These are phyloP conservation scores for Lactifluus piperatus DNA, from an alignment of 768 basidiomycete species.

Conservation along the genomic window DNA sequence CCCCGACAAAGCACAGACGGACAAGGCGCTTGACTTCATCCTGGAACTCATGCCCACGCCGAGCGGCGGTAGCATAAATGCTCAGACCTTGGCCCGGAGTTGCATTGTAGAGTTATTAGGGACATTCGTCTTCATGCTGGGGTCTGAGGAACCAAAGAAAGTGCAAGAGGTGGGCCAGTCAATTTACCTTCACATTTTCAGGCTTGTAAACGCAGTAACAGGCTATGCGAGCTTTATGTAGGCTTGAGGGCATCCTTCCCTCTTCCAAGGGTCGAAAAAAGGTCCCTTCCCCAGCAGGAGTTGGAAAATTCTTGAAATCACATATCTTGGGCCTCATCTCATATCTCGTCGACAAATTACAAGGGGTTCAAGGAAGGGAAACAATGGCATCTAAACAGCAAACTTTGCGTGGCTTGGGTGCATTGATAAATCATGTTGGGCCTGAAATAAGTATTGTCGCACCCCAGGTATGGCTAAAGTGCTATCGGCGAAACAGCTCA, in stretches of 20 bases:
- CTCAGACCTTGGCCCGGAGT: conserved; percentile 51
- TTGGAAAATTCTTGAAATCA: conserved; percentile 56
- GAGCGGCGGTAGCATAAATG: conserved; percentile 29
- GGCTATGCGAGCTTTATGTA: conserved; percentile 38
- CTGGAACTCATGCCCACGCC: conserved; percentile 46
- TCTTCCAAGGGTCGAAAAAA: conserved; percentile 25
- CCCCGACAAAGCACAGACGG: conserved; percentile 43
- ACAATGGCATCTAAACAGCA: conserved; percentile 57
- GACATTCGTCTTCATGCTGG: conserved; percentile 69
- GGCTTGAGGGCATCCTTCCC: conserved; percentile 30
- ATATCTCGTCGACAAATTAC: conserved; percentile 76
- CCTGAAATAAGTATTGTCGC: conserved; percentile 64
- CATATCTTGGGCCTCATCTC: conserved; percentile 83
- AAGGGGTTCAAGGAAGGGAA: conserved; percentile 76
- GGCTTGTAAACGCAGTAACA: conserved; percentile 1
- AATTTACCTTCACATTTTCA: not conserved
- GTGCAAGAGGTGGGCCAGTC: conserved; percentile 27
- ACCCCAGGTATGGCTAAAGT: conserved; percentile 57
- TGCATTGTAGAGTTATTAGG: conserved; percentile 63
- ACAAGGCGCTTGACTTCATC: conserved; percentile 54
- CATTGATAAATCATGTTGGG: conserved; percentile 62
- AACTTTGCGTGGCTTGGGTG: conserved; percentile 72
- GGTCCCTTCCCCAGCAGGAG: conserved; percentile 27
- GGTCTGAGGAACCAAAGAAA: conserved; percentile 48
- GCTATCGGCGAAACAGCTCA: conserved; percentile 7